phyloP scores from a whole-genome alignment of 192 early-diverging fungal species.

The Kickxella alabastrina region DNA sequence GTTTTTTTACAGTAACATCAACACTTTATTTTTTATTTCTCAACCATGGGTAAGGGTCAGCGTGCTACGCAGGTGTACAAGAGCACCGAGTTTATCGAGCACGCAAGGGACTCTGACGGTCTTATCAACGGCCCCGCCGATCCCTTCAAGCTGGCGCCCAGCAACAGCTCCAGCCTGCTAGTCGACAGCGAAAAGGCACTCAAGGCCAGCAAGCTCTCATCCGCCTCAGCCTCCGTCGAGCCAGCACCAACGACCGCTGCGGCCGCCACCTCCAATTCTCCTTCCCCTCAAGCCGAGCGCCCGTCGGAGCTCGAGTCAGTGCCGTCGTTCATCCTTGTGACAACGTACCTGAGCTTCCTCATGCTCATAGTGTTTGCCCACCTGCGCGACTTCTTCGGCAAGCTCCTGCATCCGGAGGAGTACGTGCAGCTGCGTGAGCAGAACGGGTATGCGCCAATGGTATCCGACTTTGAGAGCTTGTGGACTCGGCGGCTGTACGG shows the following conservation, averaged over 20 bases:
- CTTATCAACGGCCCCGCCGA: slow-evolving; percentile 8
- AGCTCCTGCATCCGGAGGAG: slow-evolving; percentile 66
- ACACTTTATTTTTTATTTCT: neutral
- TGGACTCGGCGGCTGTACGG: slow-evolving; percentile 86
- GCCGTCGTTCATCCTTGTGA: slow-evolving; percentile 79
- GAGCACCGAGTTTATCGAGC: slow-evolving; percentile 43
- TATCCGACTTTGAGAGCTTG: slow-evolving; percentile 95
- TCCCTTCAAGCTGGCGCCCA: slow-evolving; percentile 33
- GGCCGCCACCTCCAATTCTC: neutral
- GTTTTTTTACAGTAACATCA: too few relatives aligned
- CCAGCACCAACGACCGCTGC: neutral
- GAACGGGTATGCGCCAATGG: slow-evolving; percentile 86
- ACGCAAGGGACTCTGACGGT: slow-evolving; percentile 24
- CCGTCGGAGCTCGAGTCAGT: slow-evolving; percentile 54
- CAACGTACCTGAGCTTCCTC: slow-evolving; percentile 93
- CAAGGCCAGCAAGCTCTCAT: neutral
- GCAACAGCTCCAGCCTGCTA: slow-evolving; percentile 19
- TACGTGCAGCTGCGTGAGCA: slow-evolving; percentile 70
- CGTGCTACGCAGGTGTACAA: slow-evolving; percentile 34
- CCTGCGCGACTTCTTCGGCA: slow-evolving; percentile 86
- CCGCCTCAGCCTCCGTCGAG: neutral
- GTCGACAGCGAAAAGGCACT: neutral
- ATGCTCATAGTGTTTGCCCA: slow-evolving; percentile 93
- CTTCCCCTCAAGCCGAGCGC: too few relatives aligned
- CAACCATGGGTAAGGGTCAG: slow-evolving; percentile 45